Percentiles rank a stretch among this genome's conserved stretches.
These are phyloP conservation scores for Adansonia digitata DNA, from an alignment of 345 rosid species.

Conservation along the genomic window DNA sequence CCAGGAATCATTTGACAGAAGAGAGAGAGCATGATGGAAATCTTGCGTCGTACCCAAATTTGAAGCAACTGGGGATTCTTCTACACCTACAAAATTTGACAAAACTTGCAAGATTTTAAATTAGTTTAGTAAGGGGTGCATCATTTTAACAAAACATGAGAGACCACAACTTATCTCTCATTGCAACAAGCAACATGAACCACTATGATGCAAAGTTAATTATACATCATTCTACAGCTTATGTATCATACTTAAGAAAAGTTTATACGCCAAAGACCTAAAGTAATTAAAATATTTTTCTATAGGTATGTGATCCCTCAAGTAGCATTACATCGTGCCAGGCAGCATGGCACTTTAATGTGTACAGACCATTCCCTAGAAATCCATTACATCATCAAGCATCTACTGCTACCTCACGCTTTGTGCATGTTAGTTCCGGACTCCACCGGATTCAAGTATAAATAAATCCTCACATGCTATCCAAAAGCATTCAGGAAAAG, in stretches of 20 bases:
- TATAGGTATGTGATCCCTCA: background rate
- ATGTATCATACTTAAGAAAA: background rate
- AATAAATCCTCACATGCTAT: background rate
- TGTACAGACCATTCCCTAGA: background rate
- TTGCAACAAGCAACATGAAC: no score
- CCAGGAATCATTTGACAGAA: slow-evolving; percentile 89
- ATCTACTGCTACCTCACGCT: background rate
- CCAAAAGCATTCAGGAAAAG: background rate
- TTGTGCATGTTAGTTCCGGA: background rate
- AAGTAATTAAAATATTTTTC: background rate
- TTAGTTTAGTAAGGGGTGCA: background rate
- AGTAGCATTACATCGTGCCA: background rate
- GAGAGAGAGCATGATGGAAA: slow-evolving; percentile 98
- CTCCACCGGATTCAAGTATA: background rate
- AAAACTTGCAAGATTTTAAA: slow-evolving; percentile 6
- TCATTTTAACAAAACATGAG: background rate
- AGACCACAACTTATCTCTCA: background rate
- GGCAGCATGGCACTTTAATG: background rate
- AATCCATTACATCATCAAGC: background rate
- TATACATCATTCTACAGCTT: background rate
- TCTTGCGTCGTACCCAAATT: slow-evolving; percentile 54
- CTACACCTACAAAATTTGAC: slow-evolving; percentile 42
- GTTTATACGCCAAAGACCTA: background rate
- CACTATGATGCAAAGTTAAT: background rate
- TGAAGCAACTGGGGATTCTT: slow-evolving; percentile 50